Conservation (phyloP, 768 basidiomycete species). For the Candolleomyces efflorescens region DNA sequence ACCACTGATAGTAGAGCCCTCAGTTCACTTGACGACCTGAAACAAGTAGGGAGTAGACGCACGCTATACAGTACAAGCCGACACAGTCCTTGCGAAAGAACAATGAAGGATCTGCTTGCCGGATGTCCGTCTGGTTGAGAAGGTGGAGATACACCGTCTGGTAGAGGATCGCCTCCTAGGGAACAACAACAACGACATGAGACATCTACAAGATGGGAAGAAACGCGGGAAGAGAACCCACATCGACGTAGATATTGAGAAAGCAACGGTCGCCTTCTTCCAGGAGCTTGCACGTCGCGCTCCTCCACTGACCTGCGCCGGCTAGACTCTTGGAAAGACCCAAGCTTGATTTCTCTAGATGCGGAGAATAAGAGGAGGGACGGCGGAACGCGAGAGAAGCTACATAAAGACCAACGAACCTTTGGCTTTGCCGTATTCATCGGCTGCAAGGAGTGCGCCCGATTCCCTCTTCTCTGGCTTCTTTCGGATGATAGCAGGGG, state of each 20-base stretch:
- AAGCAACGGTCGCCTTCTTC: constrained; percentile 67
- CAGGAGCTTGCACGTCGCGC: constrained; percentile 64
- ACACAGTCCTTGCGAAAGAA: constrained; percentile 77
- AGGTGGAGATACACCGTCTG: constrained; percentile 72
- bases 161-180: constrained; percentile 66
- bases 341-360: constrained; percentile 67
- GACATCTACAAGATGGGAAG: neutral
- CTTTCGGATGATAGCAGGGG: constrained; percentile 48
- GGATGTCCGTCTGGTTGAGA: constrained; percentile 76
- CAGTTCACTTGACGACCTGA: neutral
- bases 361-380: neutral
- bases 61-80: constrained; percentile 64
- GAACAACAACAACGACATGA: constrained; percentile 14
- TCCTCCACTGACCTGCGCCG: constrained; percentile 63
- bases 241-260: constrained; percentile 73
- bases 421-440: constrained; percentile 52
- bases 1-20: constrained; percentile 32
- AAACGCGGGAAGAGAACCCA: constrained; percentile 27
- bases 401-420: constrained; percentile 32
- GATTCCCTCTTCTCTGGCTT: constrained; percentile 53
- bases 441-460: constrained; percentile 19
- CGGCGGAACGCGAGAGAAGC: neutral
- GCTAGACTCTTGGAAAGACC: constrained; percentile 47
- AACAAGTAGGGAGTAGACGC: constrained; percentile 14
- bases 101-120: constrained; percentile 68